Conservation (phyloP, 106 monocot species). For the Apostasia shenzhenica region DNA sequence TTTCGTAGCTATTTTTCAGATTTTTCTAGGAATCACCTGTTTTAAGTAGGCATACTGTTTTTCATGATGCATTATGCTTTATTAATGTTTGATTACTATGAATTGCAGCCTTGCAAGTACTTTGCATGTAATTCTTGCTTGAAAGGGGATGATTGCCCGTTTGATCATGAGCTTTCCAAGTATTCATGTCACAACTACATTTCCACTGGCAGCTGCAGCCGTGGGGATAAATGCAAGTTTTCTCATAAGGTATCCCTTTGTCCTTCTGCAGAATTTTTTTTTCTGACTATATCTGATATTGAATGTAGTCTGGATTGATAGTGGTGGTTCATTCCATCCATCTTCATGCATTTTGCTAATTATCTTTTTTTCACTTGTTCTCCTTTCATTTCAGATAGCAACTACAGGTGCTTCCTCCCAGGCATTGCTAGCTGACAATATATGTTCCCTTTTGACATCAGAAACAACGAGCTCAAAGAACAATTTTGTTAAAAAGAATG, state of each 20-base stretch:
- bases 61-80: no score
- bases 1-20: no score
- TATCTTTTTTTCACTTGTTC: not conserved
- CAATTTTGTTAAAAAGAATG: not conserved
- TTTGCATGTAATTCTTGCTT: constrained; percentile 64
- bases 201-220: constrained; percentile 51
- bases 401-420: constrained; percentile 21
- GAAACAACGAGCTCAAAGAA: constrained; percentile 15
- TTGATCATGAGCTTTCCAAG: constrained; percentile 87
- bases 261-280: not conserved
- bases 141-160: constrained; percentile 91
- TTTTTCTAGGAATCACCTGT: no score
- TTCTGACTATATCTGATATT: not conserved
- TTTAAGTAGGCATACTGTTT: no score
- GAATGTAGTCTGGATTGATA: not conserved
- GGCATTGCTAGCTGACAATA: not conserved
- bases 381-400: constrained; percentile 22
- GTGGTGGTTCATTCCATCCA: not conserved
- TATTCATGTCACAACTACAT: constrained; percentile 74
- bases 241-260: constrained; percentile 57
- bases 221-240: constrained; percentile 83
- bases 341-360: not conserved
- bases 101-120: constrained; percentile 71
- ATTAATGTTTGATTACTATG: not conserved
- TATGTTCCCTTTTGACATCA: constrained; percentile 9